Conservation (phyloP, 208 protist genomes). For the Angomonas ambiguus region DNA sequence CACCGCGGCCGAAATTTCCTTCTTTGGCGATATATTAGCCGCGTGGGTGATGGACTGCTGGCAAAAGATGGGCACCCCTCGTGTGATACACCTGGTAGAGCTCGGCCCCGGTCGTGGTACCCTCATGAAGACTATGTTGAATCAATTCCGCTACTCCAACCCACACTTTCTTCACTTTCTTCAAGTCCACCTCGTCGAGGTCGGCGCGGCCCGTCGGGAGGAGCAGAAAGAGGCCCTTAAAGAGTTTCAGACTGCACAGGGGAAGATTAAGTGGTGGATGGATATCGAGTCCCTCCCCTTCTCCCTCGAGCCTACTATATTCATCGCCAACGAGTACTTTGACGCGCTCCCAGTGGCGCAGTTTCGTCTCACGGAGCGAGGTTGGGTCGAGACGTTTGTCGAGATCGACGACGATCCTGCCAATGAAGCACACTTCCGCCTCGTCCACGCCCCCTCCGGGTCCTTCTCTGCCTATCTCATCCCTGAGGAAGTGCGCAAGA, state of each 20-base stretch:
- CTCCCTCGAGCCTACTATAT: slow-evolving; percentile 80
- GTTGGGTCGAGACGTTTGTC: slow-evolving; percentile 90
- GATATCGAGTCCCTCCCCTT: slow-evolving; percentile 79
- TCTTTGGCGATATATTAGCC: slow-evolving; percentile 88
- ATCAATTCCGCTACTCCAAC: slow-evolving; percentile 78
- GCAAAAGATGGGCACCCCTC: slow-evolving; percentile 90
- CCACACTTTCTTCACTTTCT: slow-evolving; percentile 88
- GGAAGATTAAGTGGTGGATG: slow-evolving; percentile 89
- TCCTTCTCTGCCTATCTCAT: slow-evolving; percentile 87
- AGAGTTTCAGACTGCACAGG: slow-evolving; percentile 79
- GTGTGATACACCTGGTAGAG: slow-evolving; percentile 86
- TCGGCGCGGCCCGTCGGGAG: slow-evolving; percentile 73
- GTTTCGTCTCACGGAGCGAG: slow-evolving; percentile 89
- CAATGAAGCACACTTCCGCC: slow-evolving; percentile 80
- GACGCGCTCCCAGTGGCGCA: slow-evolving; percentile 91
- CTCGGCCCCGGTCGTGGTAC: slow-evolving; percentile 83
- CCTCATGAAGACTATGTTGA: slow-evolving; percentile 87
- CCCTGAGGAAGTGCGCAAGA: slow-evolving; percentile 71
- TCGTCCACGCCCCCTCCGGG: slow-evolving; percentile 83
- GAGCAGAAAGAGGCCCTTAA: slow-evolving; percentile 79
- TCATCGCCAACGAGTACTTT: slow-evolving; percentile 90
- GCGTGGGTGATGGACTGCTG: slow-evolving; percentile 89
- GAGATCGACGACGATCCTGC: slow-evolving; percentile 85
- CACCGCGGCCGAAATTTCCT: slow-evolving; percentile 86
- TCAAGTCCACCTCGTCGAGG: slow-evolving; percentile 83